Evolutionary conservation across 31 red algal species (phyloP).

Genomic region (Endocladia muricata): DNA sequence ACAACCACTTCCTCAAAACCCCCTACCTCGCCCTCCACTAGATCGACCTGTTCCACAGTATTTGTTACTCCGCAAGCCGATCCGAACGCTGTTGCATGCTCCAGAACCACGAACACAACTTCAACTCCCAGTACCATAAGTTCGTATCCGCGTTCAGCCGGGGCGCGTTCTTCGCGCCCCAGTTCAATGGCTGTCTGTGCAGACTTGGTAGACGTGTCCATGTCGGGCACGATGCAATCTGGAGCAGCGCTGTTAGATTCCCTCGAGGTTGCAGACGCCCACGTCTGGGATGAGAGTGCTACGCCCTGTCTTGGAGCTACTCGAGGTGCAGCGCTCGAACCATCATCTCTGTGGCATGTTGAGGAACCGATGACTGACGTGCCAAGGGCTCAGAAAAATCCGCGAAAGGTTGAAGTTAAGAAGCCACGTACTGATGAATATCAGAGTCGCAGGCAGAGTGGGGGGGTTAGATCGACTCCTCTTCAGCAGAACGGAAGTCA

Average conservation of each 20-base stretch:
- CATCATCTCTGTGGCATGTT: background rate
- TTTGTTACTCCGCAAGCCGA: too few species aligned
- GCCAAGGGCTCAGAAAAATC: background rate
- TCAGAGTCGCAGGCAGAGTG: background rate
- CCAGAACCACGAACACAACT: too few species aligned
- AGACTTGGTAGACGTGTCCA: slow-evolving; percentile 4
- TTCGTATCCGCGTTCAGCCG: too few species aligned
- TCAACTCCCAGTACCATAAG: too few species aligned
- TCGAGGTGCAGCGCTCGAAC: background rate
- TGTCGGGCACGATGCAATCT: too few species aligned
- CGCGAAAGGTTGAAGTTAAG: background rate
- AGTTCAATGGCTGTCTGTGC: background rate
- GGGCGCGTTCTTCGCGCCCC: too few species aligned
- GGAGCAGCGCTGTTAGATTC: background rate
- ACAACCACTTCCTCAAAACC: too few species aligned
- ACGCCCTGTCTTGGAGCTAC: too few species aligned
- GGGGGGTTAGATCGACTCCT: background rate
- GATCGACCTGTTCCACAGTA: too few species aligned
- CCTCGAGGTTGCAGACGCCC: slow-evolving; percentile 1
- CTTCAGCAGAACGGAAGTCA: background rate
- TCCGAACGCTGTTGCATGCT: too few species aligned
- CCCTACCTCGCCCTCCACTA: too few species aligned
- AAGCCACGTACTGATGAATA: too few species aligned
- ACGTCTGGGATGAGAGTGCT: slow-evolving; percentile 10
- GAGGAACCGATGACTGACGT: background rate